These are phyloP conservation scores for Phlyctochytrium planicorne DNA, from an alignment of 192 early-diverging fungal genomes.

Conservation along the genomic window DNA sequence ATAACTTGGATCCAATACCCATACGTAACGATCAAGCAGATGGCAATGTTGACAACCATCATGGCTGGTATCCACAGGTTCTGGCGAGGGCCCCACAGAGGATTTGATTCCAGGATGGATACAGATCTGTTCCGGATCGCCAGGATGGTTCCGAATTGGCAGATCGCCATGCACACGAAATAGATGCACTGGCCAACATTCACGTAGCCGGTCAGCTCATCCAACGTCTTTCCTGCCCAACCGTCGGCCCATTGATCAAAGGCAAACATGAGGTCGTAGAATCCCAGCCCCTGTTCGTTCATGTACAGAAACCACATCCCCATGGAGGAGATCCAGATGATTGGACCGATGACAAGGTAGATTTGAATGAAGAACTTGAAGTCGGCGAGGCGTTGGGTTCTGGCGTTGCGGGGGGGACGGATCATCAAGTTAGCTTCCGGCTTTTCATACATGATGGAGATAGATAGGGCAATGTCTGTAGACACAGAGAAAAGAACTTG, in stretches of 20 bases:
- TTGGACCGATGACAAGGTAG: slow-evolving; percentile 76
- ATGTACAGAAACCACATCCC: slow-evolving; percentile 58
- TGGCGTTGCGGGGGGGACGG: slow-evolving; percentile 68
- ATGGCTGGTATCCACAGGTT: slow-evolving; percentile 59
- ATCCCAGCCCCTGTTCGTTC: background rate
- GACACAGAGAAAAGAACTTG: slow-evolving; percentile 36
- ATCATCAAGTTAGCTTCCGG: slow-evolving; percentile 74
- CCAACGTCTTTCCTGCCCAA: background rate
- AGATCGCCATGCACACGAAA: slow-evolving; percentile 20
- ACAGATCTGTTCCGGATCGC: slow-evolving; percentile 53
- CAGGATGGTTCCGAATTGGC: slow-evolving; percentile 51
- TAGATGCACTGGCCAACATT: slow-evolving; percentile 16
- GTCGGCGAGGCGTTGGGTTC: slow-evolving; percentile 66
- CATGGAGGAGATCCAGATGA: slow-evolving; percentile 65
- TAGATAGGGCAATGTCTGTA: slow-evolving; percentile 61
- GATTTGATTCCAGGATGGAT: slow-evolving; percentile 62
- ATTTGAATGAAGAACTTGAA: slow-evolving; percentile 66
- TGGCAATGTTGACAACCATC: slow-evolving; percentile 42
- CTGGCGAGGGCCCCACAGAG: slow-evolving; percentile 53
- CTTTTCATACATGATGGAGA: slow-evolving; percentile 74
- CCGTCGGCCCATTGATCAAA: slow-evolving; percentile 2
- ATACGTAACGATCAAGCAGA: slow-evolving; percentile 44
- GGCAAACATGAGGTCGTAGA: slow-evolving; percentile 12
- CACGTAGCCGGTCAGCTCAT: background rate
- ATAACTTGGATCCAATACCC: slow-evolving; percentile 55